These are phyloP conservation scores for Myxozyma vanderwaltii DNA, from an alignment of 805 yeast genomes.

Conservation along the genomic window DNA sequence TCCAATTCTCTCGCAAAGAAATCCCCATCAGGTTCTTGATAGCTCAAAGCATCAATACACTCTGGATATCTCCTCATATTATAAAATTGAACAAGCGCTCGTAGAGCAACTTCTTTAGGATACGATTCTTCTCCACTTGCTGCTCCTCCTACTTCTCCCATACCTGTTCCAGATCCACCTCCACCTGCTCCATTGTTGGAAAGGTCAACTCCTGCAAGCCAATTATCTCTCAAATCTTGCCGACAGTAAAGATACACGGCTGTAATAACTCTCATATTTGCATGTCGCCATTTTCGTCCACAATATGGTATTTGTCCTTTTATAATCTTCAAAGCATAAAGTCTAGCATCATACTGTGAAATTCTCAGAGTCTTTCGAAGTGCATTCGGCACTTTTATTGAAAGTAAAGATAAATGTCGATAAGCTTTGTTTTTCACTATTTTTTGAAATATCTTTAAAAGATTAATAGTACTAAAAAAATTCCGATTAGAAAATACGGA, in stretches of 20 bases:
- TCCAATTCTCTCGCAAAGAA: conserved; percentile 47
- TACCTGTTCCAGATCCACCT: not conserved
- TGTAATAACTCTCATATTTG: conserved; percentile 88
- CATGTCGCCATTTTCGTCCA: conserved; percentile 91
- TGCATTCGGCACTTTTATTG: conserved; percentile 54
- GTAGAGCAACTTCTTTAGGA: conserved; percentile 80
- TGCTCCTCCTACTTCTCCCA: not conserved
- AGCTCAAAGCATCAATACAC: conserved; percentile 61
- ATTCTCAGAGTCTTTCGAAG: conserved; percentile 60
- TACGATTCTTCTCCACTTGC: conserved; percentile 51
- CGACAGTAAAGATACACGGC: conserved; percentile 77
- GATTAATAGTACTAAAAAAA: conserved; percentile 46
- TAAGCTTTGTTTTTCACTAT: conserved; percentile 71
- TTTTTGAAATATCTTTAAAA: conserved; percentile 59
- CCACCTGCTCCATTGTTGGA: conserved; percentile 55
- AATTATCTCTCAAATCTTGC: conserved; percentile 73
- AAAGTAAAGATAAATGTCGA: conserved; percentile 62
- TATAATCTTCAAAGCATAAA: conserved; percentile 70
- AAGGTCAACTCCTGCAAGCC: conserved; percentile 83
- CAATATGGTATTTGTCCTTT: conserved; percentile 85
- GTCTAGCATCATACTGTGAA: conserved; percentile 63
- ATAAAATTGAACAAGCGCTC: conserved; percentile 78
- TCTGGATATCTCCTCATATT: conserved; percentile 59
- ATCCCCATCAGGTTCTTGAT: conserved; percentile 47
- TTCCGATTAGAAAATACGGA: conserved; percentile 32